Conservation (phyloP, 2,329 filamentous ascomycete genomes). For the Drechslera avenae region DNA sequence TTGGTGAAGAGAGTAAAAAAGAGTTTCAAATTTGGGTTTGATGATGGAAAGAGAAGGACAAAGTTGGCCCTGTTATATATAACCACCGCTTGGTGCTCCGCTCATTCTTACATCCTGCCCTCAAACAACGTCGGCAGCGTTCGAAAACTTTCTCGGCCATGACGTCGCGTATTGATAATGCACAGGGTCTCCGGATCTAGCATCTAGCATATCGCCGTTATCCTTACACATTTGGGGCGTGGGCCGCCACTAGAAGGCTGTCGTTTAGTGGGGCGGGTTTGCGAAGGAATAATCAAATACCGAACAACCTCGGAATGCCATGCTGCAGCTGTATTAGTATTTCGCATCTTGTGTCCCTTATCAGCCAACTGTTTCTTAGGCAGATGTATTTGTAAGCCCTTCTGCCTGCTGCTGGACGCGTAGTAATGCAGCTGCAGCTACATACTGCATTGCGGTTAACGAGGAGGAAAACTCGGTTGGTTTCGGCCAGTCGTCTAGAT, state of each 20-base stretch:
- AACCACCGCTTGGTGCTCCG: neutral
- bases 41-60: neutral
- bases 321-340: too few species aligned
- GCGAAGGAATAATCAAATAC: too few species aligned
- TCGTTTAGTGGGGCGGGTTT: conserved; percentile 3
- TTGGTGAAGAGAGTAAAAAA: neutral
- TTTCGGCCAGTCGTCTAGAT: too few species aligned
- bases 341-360: too few species aligned
- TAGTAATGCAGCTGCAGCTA: too few species aligned
- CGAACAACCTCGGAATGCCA: too few species aligned
- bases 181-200: conserved; percentile 17
- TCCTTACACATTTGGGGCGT: conserved; percentile 13
- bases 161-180: conserved; percentile 28
- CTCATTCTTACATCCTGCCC: conserved; percentile 1
- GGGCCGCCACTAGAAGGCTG: conserved; percentile 18
- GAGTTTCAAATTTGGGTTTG: conserved; percentile 4
- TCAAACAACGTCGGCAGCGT: conserved; percentile 5
- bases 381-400: too few species aligned
- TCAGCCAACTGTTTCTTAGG: too few species aligned
- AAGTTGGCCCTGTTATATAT: conserved; percentile 18
- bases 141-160: conserved; percentile 24
- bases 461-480: too few species aligned
- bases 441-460: too few species aligned
- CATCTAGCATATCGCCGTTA: conserved; percentile 14
- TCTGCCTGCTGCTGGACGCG: too few species aligned